Evolutionary conservation across 1,139 yeast species (phyloP).

Genomic region (Blastobotrys persicus): DNA sequence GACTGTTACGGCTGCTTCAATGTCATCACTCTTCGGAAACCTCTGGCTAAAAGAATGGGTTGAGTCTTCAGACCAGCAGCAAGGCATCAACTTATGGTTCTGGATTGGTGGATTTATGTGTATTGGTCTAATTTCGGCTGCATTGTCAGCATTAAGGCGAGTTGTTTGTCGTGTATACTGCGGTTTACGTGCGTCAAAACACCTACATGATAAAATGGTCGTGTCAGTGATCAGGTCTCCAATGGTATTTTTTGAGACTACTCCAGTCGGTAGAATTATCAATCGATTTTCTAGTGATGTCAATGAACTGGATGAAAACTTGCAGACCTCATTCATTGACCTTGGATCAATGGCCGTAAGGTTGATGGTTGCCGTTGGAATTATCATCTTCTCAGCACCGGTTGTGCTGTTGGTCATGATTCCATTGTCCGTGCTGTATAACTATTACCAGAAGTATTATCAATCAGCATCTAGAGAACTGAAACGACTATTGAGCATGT

Average conservation of each 20-base stretch:
- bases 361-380: conserved; percentile 60
- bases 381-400: conserved; percentile 70
- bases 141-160: conserved; percentile 58
- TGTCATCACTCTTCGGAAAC: conserved; percentile 55
- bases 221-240: conserved; percentile 73
- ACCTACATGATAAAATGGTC: conserved; percentile 79
- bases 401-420: conserved; percentile 51
- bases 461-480: conserved; percentile 83
- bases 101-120: conserved; percentile 70
- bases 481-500: conserved; percentile 89
- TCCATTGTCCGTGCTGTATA: conserved; percentile 56
- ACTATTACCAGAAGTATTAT: conserved; percentile 84
- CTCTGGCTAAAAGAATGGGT: conserved; percentile 96
- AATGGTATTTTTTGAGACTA: conserved; percentile 62
- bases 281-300: conserved; percentile 75
- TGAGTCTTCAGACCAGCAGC: conserved; percentile 61
- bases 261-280: conserved; percentile 68
- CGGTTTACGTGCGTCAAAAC: conserved; percentile 76
- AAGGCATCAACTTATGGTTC: conserved; percentile 65
- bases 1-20: conserved; percentile 45
- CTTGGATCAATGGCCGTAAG: conserved; percentile 53
- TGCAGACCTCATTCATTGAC: conserved; percentile 39
- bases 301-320: conserved; percentile 63
- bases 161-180: conserved; percentile 74
- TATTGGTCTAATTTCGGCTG: conserved; percentile 63